phyloP scores from a whole-genome alignment of 2,329 filamentous ascomycete genomes.

The Pseudopyricularia cyperi region DNA sequence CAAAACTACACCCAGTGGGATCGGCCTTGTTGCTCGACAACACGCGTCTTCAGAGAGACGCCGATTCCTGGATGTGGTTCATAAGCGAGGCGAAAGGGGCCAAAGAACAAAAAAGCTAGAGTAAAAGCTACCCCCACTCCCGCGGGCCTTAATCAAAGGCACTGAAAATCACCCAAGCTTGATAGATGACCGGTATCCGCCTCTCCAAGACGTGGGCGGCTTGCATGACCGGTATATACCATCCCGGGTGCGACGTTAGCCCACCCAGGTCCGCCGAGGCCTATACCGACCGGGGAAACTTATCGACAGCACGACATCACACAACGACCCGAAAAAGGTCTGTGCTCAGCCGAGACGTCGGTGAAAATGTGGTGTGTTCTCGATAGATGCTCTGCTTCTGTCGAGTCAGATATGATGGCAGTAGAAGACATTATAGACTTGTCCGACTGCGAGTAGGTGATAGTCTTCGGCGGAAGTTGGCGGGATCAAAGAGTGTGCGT shows the following conservation, averaged over 20 bases:
- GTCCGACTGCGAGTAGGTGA: background rate
- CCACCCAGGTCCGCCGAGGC: background rate
- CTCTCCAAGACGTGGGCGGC: background rate
- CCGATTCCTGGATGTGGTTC: background rate
- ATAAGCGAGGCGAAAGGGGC: background rate
- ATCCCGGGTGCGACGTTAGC: background rate
- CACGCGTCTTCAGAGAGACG: background rate
- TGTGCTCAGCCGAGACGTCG: background rate
- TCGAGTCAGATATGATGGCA: background rate
- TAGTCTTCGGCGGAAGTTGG: background rate
- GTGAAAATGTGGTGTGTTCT: background rate
- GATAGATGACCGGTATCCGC: background rate
- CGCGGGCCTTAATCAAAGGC: background rate
- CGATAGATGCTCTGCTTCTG: background rate
- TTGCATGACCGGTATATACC: background rate
- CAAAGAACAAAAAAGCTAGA: background rate
- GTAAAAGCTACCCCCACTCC: background rate
- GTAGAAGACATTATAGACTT: background rate
- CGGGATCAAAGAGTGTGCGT: background rate
- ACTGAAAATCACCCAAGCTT: background rate
- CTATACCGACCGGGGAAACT: background rate
- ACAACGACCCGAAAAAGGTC: background rate
- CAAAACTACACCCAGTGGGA: background rate
- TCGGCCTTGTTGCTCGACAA: background rate
- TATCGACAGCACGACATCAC: background rate